Conservation (phyloP, 495 filamentous ascomycete species). For the Penicillium parvum region DNA sequence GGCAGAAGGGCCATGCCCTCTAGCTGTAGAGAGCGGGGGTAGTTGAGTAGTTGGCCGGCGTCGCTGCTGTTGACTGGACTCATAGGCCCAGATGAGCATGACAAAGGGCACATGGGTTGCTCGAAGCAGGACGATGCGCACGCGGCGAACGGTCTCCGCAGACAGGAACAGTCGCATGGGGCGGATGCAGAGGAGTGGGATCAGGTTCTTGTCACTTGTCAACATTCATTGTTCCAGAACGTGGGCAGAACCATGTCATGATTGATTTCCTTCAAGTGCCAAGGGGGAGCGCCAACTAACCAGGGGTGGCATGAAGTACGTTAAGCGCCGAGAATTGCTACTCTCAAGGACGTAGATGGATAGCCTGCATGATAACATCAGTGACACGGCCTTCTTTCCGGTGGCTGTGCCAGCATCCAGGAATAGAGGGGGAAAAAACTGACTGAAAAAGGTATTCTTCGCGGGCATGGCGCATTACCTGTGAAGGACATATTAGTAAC, state of each 20-base stretch:
- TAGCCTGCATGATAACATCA: constrained; percentile 27
- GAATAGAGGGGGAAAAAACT: constrained; percentile 18
- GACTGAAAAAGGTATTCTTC: constrained; percentile 87
- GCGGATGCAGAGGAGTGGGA: constrained; percentile 77
- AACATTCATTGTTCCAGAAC: constrained; percentile 21
- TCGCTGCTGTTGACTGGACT: constrained; percentile 37
- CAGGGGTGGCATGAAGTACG: constrained; percentile 69
- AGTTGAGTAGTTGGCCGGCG: constrained; percentile 23
- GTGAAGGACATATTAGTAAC: background rate
- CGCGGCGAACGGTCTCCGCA: constrained; percentile 63
- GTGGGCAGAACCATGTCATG: constrained; percentile 4
- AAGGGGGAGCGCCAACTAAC: constrained; percentile 34
- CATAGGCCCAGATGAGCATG: constrained; percentile 57
- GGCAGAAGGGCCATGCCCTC: constrained; percentile 21
- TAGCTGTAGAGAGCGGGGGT: constrained; percentile 20
- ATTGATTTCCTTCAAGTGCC: background rate
- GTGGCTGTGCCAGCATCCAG: background rate
- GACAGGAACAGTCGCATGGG: constrained; percentile 75
- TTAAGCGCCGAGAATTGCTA: constrained; percentile 69
- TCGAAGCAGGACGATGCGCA: constrained; percentile 77
- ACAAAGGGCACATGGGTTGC: constrained; percentile 63
- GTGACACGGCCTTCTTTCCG: background rate
- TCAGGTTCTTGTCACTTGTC: constrained; percentile 61
- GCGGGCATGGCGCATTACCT: constrained; percentile 58
- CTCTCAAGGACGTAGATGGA: constrained; percentile 74